phyloP scores from a whole-genome alignment of 2,329 filamentous ascomycete species.

The Dactylellina haptotyla region DNA sequence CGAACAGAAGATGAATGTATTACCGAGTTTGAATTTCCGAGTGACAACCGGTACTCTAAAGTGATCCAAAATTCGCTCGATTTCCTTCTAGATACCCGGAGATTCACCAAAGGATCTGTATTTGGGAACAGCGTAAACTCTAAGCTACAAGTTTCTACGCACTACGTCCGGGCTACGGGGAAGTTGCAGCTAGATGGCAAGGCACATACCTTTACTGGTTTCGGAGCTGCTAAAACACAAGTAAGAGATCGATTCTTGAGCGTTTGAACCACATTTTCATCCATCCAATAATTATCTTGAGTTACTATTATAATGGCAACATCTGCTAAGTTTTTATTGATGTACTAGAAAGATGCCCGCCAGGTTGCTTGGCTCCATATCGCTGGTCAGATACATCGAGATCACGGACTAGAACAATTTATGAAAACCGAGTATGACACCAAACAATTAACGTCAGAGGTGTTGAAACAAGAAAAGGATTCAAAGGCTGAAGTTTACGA shows the following conservation, averaged over 20 bases:
- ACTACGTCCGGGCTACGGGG: constrained; percentile 42
- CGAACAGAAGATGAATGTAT: constrained; percentile 25
- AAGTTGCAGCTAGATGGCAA: constrained; percentile 30
- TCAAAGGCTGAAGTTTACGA: constrained; percentile 62
- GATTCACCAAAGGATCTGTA: constrained; percentile 36
- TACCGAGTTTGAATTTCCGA: constrained; percentile 5
- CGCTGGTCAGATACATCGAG: constrained; percentile 24
- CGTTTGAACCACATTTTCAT: too few relatives aligned
- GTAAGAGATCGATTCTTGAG: background rate
- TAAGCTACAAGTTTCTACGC: background rate
- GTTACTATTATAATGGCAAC: too few relatives aligned
- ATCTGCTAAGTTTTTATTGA: too few relatives aligned
- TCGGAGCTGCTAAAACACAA: constrained; percentile 28
- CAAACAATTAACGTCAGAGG: constrained; percentile 24
- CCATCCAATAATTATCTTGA: too few relatives aligned
- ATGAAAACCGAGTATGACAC: constrained; percentile 31
- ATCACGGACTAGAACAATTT: constrained; percentile 29
- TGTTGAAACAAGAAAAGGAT: constrained; percentile 57
- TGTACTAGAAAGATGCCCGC: constrained; percentile 25
- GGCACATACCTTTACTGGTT: constrained; percentile 25
- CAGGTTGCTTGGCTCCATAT: constrained; percentile 40
- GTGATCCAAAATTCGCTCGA: constrained; percentile 1
- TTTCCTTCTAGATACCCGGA: constrained; percentile 28
- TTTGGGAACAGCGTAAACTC: constrained; percentile 19
- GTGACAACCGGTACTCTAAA: constrained; percentile 6